A percentile compares a stretch with the other conserved stretches of the same genome.
Evolutionary conservation across 495 filamentous ascomycete genomes (phyloP).

Genomic region (Penicillium goetzii): DNA sequence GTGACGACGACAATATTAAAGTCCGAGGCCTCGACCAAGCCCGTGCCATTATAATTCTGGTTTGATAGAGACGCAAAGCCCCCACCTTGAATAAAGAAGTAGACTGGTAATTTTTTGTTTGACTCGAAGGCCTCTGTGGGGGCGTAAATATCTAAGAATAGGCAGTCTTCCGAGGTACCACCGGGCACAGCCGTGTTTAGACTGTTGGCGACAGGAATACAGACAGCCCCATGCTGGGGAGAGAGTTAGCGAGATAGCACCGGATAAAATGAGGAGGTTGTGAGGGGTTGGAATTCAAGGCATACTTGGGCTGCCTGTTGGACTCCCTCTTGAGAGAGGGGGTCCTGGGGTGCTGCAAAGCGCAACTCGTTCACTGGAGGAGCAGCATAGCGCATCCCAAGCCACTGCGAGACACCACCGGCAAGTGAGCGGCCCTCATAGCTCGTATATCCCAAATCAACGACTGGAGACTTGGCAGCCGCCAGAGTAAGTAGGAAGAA

Average conservation of each 20-base stretch:
- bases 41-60: constrained; percentile 66
- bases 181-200: constrained; percentile 33
- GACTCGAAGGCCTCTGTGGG: constrained; percentile 54
- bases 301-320: constrained; percentile 51
- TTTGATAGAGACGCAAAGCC: constrained; percentile 68
- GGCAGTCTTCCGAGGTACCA: constrained; percentile 68
- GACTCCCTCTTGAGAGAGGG: constrained; percentile 39
- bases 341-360: constrained; percentile 63
- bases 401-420: constrained; percentile 62
- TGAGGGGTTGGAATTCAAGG: not conserved
- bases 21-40: constrained; percentile 61
- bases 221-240: constrained; percentile 52
- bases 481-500: constrained; percentile 27
- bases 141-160: constrained; percentile 75
- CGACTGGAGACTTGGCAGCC: constrained; percentile 31
- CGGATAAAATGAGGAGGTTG: not conserved
- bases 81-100: constrained; percentile 77
- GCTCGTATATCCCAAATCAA: constrained; percentile 49
- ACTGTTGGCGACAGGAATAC: constrained; percentile 50
- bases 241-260: not conserved
- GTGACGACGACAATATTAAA: constrained; percentile 69
- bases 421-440: constrained; percentile 41
- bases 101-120: constrained; percentile 62
- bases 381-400: constrained; percentile 68
- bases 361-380: constrained; percentile 60